A percentile compares a stretch with the other conserved stretches of the same genome.
Evolutionary conservation across 2,329 filamentous ascomycete genomes (phyloP).

Genomic region (Aureobasidium sp.): DNA sequence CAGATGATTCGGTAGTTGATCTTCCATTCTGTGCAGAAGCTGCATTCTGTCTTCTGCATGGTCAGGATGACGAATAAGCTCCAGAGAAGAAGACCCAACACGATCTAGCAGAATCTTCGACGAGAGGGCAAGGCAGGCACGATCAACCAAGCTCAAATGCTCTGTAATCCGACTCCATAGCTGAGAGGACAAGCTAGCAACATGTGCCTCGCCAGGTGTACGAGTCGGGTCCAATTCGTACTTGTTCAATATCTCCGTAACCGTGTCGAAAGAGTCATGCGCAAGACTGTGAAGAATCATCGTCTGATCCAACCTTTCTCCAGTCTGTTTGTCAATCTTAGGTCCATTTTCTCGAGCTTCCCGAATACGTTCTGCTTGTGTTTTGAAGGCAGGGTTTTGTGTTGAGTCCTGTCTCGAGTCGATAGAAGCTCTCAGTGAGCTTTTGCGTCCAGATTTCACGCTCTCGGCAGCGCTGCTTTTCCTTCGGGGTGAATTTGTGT

Average conservation of each 20-base stretch:
- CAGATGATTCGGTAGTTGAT: constrained; percentile 44
- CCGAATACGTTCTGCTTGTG: neutral
- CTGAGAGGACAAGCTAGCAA: constrained; percentile 36
- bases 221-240: constrained; percentile 11
- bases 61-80: constrained; percentile 30
- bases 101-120: constrained; percentile 38
- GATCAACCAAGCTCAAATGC: constrained; percentile 37
- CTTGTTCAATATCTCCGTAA: constrained; percentile 20
- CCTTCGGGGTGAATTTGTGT: neutral
- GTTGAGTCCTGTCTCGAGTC: neutral
- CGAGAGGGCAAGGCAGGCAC: constrained; percentile 41
- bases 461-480: neutral
- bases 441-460: neutral
- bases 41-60: constrained; percentile 39
- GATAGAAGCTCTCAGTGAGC: neutral
- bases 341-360: constrained; percentile 2
- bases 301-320: constrained; percentile 23
- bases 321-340: constrained; percentile 14
- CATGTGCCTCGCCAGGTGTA: constrained; percentile 27
- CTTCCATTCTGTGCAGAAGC: constrained; percentile 45
- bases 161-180: constrained; percentile 39
- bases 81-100: constrained; percentile 34
- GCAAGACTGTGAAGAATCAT: constrained; percentile 30
- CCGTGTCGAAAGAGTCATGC: constrained; percentile 27
- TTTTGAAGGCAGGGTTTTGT: neutral